Conservation (phyloP, 2,329 filamentous ascomycete genomes). For the Phaeosphaeria sp. region DNA sequence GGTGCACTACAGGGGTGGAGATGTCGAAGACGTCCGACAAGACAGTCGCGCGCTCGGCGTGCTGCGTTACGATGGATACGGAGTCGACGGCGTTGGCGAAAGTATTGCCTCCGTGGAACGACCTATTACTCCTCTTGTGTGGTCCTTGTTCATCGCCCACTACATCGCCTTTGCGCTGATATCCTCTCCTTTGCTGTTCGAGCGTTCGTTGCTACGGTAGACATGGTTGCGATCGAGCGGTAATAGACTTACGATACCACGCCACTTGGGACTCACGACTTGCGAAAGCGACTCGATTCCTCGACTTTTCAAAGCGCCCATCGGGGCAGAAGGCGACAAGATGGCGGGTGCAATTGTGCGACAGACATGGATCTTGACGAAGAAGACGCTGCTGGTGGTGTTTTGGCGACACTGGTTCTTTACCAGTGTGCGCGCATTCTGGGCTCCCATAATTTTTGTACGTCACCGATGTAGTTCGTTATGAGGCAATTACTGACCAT, state of each 20-base stretch:
- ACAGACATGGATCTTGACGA: slow-evolving; percentile 63
- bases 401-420: slow-evolving; percentile 61
- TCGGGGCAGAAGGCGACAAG: slow-evolving; percentile 13
- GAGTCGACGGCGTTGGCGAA: slow-evolving; percentile 10
- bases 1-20: slow-evolving; percentile 14
- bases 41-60: slow-evolving; percentile 17
- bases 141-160: not conserved
- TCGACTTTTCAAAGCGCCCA: slow-evolving; percentile 15
- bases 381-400: slow-evolving; percentile 64
- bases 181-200: not conserved
- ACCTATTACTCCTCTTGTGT: not conserved
- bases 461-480: slow-evolving; percentile 12
- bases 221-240: slow-evolving; percentile 9
- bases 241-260: slow-evolving; percentile 1
- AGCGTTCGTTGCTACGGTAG: not conserved
- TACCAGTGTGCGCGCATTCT: slow-evolving; percentile 61
- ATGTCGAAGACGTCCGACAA: slow-evolving; percentile 20
- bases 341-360: slow-evolving; percentile 48
- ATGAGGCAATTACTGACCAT: slow-evolving; percentile 13
- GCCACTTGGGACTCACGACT: slow-evolving; percentile 10
- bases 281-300: not conserved
- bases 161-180: not conserved
- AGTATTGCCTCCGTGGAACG: slow-evolving; percentile 1
- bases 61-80: slow-evolving; percentile 11
- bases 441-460: slow-evolving; percentile 62